phyloP scores from a whole-genome alignment of 2,329 filamentous ascomycete species.

The Colletotrichum spaethianum region DNA sequence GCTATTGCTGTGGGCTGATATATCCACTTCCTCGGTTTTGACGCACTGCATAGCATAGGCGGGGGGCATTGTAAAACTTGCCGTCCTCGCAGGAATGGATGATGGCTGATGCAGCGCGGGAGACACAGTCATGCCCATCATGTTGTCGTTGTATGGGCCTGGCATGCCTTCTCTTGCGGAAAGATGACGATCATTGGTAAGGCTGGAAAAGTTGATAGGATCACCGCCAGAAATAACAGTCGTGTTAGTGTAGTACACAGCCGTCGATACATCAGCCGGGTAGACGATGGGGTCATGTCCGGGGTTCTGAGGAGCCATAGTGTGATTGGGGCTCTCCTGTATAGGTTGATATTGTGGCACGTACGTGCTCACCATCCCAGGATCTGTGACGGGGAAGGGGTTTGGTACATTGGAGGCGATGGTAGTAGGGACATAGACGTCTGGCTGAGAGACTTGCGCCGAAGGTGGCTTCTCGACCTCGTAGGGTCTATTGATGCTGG shows the following conservation, averaged over 20 bases:
- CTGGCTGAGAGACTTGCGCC: slow-evolving; percentile 36
- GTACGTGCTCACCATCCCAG: slow-evolving; percentile 47
- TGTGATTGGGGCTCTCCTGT: slow-evolving; percentile 49
- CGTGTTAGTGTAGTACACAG: slow-evolving; percentile 45
- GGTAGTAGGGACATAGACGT: slow-evolving; percentile 44
- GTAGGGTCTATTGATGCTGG: slow-evolving; percentile 51
- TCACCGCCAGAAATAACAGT: background rate
- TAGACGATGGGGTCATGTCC: slow-evolving; percentile 59
- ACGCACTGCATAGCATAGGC: slow-evolving; percentile 40
- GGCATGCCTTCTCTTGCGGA: slow-evolving; percentile 14
- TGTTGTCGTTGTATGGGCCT: slow-evolving; percentile 14
- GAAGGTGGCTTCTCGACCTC: slow-evolving; percentile 46
- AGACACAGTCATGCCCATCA: slow-evolving; percentile 26
- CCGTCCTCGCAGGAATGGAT: slow-evolving; percentile 7
- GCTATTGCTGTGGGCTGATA: background rate
- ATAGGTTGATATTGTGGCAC: slow-evolving; percentile 54
- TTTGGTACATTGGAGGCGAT: slow-evolving; percentile 46
- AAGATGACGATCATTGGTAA: slow-evolving; percentile 4
- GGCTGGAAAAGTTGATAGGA: background rate
- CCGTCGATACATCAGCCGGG: slow-evolving; percentile 45
- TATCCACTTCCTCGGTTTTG: slow-evolving; percentile 28
- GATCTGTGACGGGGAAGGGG: slow-evolving; percentile 49
- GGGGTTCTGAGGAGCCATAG: slow-evolving; percentile 45
- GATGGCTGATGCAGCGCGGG: slow-evolving; percentile 16
- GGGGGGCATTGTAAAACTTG: slow-evolving; percentile 5